Evolutionary conservation across 176 grass and related monocot genomes (phyloP).

Genomic region (Cenchrus purpureus): DNA sequence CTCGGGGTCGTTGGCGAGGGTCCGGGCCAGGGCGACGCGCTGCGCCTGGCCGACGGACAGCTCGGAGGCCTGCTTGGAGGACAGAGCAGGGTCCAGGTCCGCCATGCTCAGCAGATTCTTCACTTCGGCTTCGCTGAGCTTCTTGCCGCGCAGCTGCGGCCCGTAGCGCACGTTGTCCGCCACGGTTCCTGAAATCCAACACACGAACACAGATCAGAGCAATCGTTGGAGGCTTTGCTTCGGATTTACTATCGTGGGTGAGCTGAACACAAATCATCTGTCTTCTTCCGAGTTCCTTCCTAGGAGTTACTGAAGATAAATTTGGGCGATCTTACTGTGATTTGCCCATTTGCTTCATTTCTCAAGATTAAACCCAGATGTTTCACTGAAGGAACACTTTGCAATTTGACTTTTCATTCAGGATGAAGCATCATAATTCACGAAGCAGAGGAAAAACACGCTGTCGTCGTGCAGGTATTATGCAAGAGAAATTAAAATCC

Average conservation of each 20-base stretch:
- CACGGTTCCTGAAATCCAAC: slow-evolving; percentile 57
- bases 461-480: not conserved
- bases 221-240: not conserved
- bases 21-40: slow-evolving; percentile 86
- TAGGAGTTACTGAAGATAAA: too few relatives aligned
- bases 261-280: not conserved
- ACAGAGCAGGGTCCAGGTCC: slow-evolving; percentile 67
- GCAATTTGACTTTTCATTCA: not conserved
- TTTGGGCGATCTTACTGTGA: too few relatives aligned
- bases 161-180: slow-evolving; percentile 87
- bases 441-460: not conserved
- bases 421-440: not conserved
- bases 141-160: slow-evolving; percentile 76
- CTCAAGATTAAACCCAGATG: too few relatives aligned
- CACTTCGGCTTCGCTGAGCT: slow-evolving; percentile 71
- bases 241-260: too few relatives aligned
- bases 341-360: too few relatives aligned
- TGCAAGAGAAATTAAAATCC: not conserved
- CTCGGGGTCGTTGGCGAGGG: slow-evolving; percentile 91
- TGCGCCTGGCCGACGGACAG: slow-evolving; percentile 95
- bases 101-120: slow-evolving; percentile 58
- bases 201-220: not conserved
- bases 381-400: too few relatives aligned
- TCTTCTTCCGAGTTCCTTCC: not conserved
- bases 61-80: slow-evolving; percentile 56